Base-by-base conservation (phyloP, 2,329 filamentous ascomycete species). In the Alternaria sp. region DNA sequence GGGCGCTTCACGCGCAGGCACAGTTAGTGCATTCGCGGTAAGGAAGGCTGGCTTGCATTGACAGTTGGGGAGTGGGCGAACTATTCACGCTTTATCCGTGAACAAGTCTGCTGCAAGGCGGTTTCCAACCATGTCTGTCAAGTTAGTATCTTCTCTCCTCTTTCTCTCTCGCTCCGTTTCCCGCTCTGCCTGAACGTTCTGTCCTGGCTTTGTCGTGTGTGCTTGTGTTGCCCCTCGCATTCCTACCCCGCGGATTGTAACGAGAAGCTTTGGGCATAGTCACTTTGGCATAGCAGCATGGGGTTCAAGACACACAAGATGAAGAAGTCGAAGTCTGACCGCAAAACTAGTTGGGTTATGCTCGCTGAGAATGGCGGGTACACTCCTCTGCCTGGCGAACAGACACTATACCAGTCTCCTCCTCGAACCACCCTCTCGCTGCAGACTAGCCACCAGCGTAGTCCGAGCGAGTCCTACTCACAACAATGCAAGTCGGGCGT, bases 371-470 rank as follows among this genome's bases (percentile, higher is more conserved):
- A 79, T 52, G 83, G 86, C 64, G 89, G 90, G 62, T 96, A 97
- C 81, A 90, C 96, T 76, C 92, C 91, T 75, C 88, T 97, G 50
- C 92, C 92, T 47, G 90, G 91, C 77, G 95, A 98, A 83, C 89
- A 89, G 71, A 89, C 93, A 66, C 86, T 96, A 63, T 92, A 92
- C 81, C 91, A 89, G 70, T 93, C 93, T 49, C 90, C 92, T 60
- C 89, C 91, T 54, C 90, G 94, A 68, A 93, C 95, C 73, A 89
- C 87, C 68, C 85, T 97, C 65, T 89, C 90, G 57, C 81, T 97
- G 63, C 89, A 92, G 62, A 89, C 91, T 21, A 88, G 90, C 10
- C 88, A 89, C 70, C 87, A 89, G 57, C 87, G 90, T 63, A 84
- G 88, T 25, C 88, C 87, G 40, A 85, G 86, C 68, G 83, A 89